Conservation (phyloP, 164 flowering plant genomes). For the Annona cherimola region DNA sequence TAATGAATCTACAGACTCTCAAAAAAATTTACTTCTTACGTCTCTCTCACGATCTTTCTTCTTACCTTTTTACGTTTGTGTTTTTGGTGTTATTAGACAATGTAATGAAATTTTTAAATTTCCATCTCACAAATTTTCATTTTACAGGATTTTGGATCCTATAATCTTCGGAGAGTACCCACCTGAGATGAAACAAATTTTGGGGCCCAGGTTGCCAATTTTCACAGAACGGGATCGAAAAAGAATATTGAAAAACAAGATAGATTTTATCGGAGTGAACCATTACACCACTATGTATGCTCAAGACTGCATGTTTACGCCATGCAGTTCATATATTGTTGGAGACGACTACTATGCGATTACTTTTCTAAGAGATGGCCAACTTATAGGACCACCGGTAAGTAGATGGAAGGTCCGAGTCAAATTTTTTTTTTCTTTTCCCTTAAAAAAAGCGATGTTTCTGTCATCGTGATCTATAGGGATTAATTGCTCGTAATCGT, state of each 20-base stretch:
- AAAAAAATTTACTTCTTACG: no score
- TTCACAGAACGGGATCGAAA: constrained; percentile 23
- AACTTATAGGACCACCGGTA: constrained; percentile 18
- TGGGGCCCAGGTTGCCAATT: constrained; percentile 23
- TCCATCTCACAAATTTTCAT: no score
- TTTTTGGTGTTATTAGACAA: no score
- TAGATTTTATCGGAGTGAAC: constrained; percentile 37
- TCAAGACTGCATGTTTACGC: constrained; percentile 17
- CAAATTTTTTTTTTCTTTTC: background rate
- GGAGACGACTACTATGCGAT: background rate
- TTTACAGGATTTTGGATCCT: constrained; percentile 38
- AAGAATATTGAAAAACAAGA: constrained; percentile 17
- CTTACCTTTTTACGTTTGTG: no score
- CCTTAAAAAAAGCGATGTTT: no score
- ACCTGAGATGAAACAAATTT: constrained; percentile 25
- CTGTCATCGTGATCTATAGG: no score
- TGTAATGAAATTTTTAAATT: no score
- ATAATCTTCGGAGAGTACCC: constrained; percentile 37
- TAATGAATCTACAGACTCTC: background rate
- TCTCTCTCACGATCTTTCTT: no score
- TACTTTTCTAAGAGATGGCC: constrained; percentile 10
- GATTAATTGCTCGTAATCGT: no score
- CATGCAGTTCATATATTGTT: background rate
- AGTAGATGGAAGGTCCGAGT: background rate
- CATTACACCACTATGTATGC: constrained; percentile 17